Evolutionary conservation across 768 basidiomycete species (phyloP), one percentile per base, ranked within the genome.

Genomic region (Grammothele lineata): DNA sequence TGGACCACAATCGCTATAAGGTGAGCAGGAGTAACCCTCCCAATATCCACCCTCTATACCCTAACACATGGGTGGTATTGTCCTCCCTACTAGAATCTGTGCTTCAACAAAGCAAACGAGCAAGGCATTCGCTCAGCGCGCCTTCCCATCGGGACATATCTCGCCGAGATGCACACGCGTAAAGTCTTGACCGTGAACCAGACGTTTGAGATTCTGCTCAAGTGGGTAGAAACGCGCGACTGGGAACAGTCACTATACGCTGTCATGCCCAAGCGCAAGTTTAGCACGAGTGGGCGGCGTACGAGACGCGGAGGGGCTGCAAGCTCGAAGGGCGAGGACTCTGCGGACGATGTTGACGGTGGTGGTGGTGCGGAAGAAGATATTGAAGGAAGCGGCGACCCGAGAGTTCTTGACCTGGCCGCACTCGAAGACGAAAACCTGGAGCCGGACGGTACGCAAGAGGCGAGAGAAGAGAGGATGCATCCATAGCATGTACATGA

Each of bases 111-210:
- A 66, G 91, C 96, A 3, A 72, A 77, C 32, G 70, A 71, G 40
- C 78, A 86, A 30, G 78, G 78, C 4, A 77, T 98, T 45, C 78
- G 84, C 35, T 87, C 92, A 33, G 96, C 93, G 4, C 84, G 89
- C 40, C 78, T 99, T 45, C 96, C 96, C 3, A 98, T 99, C 45
- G 90, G 92, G n/a, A 85, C 83, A 45, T 96, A 90, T 63, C 71
- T 98, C 27, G 75, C 85, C 36, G 77, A 85, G 39, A 72, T 99
- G 47, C 77, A 85, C 25, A 93, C 94, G 9, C 83, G 96, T 51
- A 98, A 97, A 60, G 92, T 99, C 25, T 73, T 99, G 53, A 99
- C 96, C 1, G 93, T 99, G 44, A 98, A 99, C 66, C 96, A 97
- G 68, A 80, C 78, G 35, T 89, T 94, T 61, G 92, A 95, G 65